phyloP scores from a whole-genome alignment of 140 eudicot species.

The Flaveria floridana region DNA sequence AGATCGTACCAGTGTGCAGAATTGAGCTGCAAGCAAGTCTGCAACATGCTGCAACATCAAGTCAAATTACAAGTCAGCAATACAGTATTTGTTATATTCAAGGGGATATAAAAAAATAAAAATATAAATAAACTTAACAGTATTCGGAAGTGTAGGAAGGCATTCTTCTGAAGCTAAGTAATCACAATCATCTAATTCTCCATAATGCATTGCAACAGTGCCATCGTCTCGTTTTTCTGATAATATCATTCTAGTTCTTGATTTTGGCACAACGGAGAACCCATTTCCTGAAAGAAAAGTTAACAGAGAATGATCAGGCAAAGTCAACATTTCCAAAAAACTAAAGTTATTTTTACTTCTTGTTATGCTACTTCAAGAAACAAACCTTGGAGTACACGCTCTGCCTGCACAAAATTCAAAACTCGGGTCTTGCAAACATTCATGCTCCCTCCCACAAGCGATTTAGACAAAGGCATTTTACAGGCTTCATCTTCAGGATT shows the following conservation, averaged over 20 bases:
- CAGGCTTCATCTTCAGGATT: constrained; percentile 64
- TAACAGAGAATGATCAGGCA: constrained; percentile 10
- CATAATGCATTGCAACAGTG: constrained; percentile 77
- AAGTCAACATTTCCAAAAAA: constrained; percentile 4
- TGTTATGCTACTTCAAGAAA: constrained; percentile 24
- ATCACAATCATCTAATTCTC: constrained; percentile 70
- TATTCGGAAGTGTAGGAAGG: constrained; percentile 85
- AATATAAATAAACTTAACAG: constrained; percentile 57
- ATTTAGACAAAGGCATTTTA: constrained; percentile 75
- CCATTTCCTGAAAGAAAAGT: constrained; percentile 51
- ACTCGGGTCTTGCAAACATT: constrained; percentile 75
- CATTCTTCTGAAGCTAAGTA: constrained; percentile 73
- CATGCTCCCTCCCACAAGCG: constrained; percentile 81
- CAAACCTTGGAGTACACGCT: constrained; percentile 73
- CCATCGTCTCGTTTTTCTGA: constrained; percentile 81
- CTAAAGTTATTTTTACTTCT: not conserved
- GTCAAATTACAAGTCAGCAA: constrained; percentile 23
- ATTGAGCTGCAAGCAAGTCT: constrained; percentile 85
- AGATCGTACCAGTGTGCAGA: constrained; percentile 62
- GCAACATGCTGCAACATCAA: constrained; percentile 73
- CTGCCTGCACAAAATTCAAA: constrained; percentile 58
- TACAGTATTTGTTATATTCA: not conserved
- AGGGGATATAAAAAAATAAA: not conserved
- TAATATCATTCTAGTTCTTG: constrained; percentile 65
- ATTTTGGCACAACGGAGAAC: constrained; percentile 50